Evolutionary conservation across 345 rosid genomes (phyloP).

Genomic region (Gossypioides kirkii): DNA sequence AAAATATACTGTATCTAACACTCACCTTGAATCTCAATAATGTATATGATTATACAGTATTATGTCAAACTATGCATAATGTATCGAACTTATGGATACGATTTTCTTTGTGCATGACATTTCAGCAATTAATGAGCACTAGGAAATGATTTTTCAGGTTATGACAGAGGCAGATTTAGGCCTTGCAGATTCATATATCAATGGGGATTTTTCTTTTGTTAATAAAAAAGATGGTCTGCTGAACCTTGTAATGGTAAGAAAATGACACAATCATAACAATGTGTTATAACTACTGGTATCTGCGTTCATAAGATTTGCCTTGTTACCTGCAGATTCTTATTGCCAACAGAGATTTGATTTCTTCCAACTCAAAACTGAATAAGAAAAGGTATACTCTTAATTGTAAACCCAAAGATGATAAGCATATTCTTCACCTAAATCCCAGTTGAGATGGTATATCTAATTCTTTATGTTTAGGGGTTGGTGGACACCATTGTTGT

Average conservation of each 20-base stretch:
- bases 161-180: conserved; percentile 94
- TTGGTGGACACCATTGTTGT: conserved; percentile 90
- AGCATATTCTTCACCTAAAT: not conserved
- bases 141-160: conserved; percentile 33
- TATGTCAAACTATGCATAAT: no score
- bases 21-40: no score
- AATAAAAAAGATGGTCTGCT: conserved; percentile 73
- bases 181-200: conserved; percentile 78
- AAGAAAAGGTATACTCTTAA: conserved; percentile 52
- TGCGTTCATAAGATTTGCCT: not conserved
- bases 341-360: conserved; percentile 13
- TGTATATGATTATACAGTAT: no score
- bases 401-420: not conserved
- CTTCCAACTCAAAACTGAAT: conserved; percentile 34
- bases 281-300: not conserved
- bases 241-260: conserved; percentile 61
- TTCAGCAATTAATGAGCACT: not conserved
- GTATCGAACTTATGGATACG: not conserved
- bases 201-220: conserved; percentile 74
- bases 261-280: not conserved
- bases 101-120: not conserved
- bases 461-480: conserved; percentile 42
- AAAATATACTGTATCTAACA: no score
- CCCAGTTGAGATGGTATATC: not conserved
- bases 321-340: conserved; percentile 14